phyloP scores from a whole-genome alignment of 1,139 yeast genomes.

The Meyerozyma sp. region DNA sequence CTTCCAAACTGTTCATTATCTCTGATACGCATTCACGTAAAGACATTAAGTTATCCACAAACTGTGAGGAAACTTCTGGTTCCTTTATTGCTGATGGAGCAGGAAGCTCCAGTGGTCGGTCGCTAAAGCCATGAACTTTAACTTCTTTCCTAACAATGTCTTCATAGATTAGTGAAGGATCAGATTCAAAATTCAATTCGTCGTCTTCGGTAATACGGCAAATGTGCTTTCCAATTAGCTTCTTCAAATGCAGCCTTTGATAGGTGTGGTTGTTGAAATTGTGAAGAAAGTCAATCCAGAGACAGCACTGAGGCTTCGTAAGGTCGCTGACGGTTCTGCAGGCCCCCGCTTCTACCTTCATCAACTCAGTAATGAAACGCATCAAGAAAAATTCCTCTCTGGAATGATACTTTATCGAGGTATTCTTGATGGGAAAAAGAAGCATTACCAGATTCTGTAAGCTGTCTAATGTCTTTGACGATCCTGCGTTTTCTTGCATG shows the following conservation, averaged over 20 bases:
- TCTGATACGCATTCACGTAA: conserved; percentile 69
- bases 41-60: conserved; percentile 68
- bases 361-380: conserved; percentile 51
- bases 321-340: conserved; percentile 28
- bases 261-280: conserved; percentile 55
- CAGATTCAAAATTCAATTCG: conserved; percentile 67
- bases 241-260: conserved; percentile 52
- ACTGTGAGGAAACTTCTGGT: conserved; percentile 60
- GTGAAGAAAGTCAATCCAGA: conserved; percentile 50
- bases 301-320: conserved; percentile 26
- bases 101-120: conserved; percentile 23
- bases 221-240: conserved; percentile 48
- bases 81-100: conserved; percentile 77
- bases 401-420: conserved; percentile 27
- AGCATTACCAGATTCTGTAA: conserved; percentile 45
- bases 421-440: conserved; percentile 39
- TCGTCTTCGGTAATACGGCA: conserved; percentile 48
- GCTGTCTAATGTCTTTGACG: conserved; percentile 19
- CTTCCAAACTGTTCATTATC: conserved; percentile 40
- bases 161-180: conserved; percentile 64
- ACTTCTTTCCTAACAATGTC: conserved; percentile 44
- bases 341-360: conserved; percentile 39
- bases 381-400: conserved; percentile 76
- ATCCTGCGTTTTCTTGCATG: conserved; percentile 16
- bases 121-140: conserved; percentile 35